Base-by-base conservation (phyloP, 768 basidiomycete species). In the Tylopilus plumbeoviolaceoides region DNA sequence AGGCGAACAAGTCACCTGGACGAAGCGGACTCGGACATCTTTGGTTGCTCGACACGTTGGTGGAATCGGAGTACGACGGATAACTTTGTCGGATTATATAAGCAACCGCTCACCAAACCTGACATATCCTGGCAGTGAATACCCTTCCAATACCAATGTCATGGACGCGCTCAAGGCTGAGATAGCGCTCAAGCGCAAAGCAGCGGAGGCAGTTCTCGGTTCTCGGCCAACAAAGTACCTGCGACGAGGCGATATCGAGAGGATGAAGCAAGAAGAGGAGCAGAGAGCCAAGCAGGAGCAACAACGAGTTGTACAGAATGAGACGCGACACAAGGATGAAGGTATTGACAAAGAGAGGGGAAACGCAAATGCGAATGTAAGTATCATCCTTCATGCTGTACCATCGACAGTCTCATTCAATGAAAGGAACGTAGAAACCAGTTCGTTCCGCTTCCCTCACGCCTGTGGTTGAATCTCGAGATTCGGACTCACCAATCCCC, bases 121-220 rank as follows among this genome's bases (percentile, higher is more conserved):
- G n/a, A n/a, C n/a, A n/a, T n/a, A n/a, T n/a, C n/a, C n/a, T n/a
- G n/a, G n/a, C n/a, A n/a, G n/a, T n/a, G 23, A 40, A 41, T 48
- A 55, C 41, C 31, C n/a, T n/a, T 17, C 9, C 50, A 28, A 45
- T 48, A 55, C 36, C 33, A 40, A 35, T 33, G 7, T 51, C 49
- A 98, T 99, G 95, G 88, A 98, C 69, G 84, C 84, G 10, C 87
- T 99, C 65, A 88, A 91, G 59, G 85, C 89, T 48, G 91, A 95
- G 69, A 87, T 99, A 55, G 85, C 84, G 15, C 71, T 81, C 50
- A 98, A 99, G 71, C 87, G 94, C 59, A 95, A 95, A 67, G 76
- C 82, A 5, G 69, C 89, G 3, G 72, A 78, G 43, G 73, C 79
- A 12, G 78, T 76, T n/a, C 20, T 58, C 7, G 55, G 65, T 39